A percentile compares a stretch with the other conserved stretches of the same genome.
phyloP scores from a whole-genome alignment of 2,329 filamentous ascomycete species.

The Purpureocillium lavendulum region DNA sequence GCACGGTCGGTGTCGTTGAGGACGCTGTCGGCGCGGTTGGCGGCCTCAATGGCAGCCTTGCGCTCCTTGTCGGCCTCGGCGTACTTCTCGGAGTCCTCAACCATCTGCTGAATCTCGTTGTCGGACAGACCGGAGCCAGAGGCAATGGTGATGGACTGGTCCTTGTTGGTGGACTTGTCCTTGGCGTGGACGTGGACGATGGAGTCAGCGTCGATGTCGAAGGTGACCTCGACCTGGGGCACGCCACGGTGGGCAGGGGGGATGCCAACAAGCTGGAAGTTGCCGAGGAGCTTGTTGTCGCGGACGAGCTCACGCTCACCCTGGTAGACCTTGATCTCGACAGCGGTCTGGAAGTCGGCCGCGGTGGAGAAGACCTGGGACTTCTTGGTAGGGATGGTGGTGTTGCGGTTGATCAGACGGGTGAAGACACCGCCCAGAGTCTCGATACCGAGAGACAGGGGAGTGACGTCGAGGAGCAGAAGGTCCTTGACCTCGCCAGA shows the following conservation, averaged over 20 bases:
- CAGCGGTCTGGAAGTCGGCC: conserved; percentile 95
- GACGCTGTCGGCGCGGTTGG: conserved; percentile 95
- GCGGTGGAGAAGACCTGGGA: conserved; percentile 97
- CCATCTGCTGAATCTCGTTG: conserved; percentile 92
- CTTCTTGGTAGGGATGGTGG: conserved; percentile 98
- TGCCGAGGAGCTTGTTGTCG: conserved; percentile 97
- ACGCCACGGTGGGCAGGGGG: conserved; percentile 94
- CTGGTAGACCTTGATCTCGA: conserved; percentile 99
- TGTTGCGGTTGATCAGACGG: conserved; percentile 97
- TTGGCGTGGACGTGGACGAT: conserved; percentile 97
- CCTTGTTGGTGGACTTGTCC: conserved; percentile 99
- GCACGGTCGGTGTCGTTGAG: conserved; percentile 98
- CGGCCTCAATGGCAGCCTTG: conserved; percentile 88
- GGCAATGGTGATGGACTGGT: conserved; percentile 98
- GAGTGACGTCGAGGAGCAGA: conserved; percentile 89
- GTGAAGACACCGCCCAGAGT: conserved; percentile 97
- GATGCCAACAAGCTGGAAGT: conserved; percentile 98
- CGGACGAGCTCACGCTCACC: conserved; percentile 98
- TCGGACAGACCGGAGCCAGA: conserved; percentile 96
- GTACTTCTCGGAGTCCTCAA: conserved; percentile 95
- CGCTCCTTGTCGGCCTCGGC: conserved; percentile 93
- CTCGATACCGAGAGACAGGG: conserved; percentile 95
- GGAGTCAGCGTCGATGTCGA: conserved; percentile 96
- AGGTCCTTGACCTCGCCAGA: conserved; percentile 96
- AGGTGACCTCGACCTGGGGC: conserved; percentile 94